Base-by-base conservation (phyloP, 148 eudicot genomes). In the Rhododendron henanense region DNA sequence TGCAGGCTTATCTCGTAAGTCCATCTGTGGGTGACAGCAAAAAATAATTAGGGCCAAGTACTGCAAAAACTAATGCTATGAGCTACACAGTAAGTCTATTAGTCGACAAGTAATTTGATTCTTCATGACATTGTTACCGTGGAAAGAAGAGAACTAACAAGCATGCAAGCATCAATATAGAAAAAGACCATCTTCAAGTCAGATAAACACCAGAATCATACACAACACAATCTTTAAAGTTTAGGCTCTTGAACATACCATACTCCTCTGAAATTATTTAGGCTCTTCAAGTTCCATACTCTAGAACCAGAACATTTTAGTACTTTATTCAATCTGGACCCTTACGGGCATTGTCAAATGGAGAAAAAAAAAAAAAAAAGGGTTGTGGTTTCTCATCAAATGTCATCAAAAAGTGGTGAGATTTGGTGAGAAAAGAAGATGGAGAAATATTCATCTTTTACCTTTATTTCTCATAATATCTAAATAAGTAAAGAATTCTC, bases 1-100 rank as follows among this genome's bases (percentile, higher is more conserved):
- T 33, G 94, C 97, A 35, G 96, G 87, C 90, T 91, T 97, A 86
- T 95, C 95, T 71, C 98, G 92, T 67, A 97, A 93, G 85, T 97
- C 99, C 85, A 93, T 89, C 99, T 96, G 93, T 87, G 89, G 79
- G 71, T 16, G 80, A 63, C 78, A 88, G 83, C 65, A 87, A 77
- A 79, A 53, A 15, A 19, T 28, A 67, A 86, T 81, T 45, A 37
- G 75, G 83, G 50, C 79, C 25, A 53, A 13, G 45, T 73, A 74
- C 37, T 23, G 13, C 21, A 74, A 48, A 53, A 35, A 69, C 65
- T 23, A 65, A 74, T 45, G 4, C 28, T 10, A 71, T 37, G 21
- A 48, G 78, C 25, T n/a, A 39, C 25, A 65, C 80, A 25, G 37
- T 16, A 31, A 28, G 13, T 13, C 16, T 1, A 14, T 69, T 4